Evolutionary conservation across 2,329 filamentous ascomycete species (phyloP), one percentile per base, ranked within the genome.

Genomic region (Lachnellula cervina): DNA sequence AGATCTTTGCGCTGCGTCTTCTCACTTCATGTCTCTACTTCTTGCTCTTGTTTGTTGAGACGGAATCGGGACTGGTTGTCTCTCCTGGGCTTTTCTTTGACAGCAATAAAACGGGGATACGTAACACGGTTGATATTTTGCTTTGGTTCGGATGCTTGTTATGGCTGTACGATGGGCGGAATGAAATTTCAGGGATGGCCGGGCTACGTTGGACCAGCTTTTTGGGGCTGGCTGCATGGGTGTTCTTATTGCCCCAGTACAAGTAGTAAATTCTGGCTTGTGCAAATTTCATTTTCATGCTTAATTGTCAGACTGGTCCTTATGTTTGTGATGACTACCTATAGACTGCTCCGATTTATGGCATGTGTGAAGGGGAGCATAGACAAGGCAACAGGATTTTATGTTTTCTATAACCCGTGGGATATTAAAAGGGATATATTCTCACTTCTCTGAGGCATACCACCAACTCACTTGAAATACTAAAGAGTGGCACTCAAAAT

Each of bases 141-240:
- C 13, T 53, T 42, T 48, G n/a, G 51, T 25, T n/a, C 38, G 40
- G 17, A 34, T 37, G 40, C 16, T 46, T 46, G 17, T 52, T 11
- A 52, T 43, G 50, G 50, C 28, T 52, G 50, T 52, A 52, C 46
- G n/a, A 52, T 52, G 50, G 50, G 38, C 38, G 38, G 38, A 16
- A 11, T n/a, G 17, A 16, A 16, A 42, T 42, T 42, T 9, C 38
- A 19, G 2, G 38, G 16, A 8, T 6, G 16, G 38, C 16, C 16
- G 38, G 38, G 38, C 17, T 42, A 19, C 4, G 13, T 19, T 42
- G 38, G 14, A 8, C 16, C 17, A 17, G 5, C 16, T 13, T 13
- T 42, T 42, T 42, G 16, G 3, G 38, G 38, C 17, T 11, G 16
- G 16, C 9, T n/a, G 16, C 17, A 19, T 42, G 38, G 38, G 16